phyloP scores from a whole-genome alignment of 2,329 filamentous ascomycete species.

The Calcarisporium arbuscula region DNA sequence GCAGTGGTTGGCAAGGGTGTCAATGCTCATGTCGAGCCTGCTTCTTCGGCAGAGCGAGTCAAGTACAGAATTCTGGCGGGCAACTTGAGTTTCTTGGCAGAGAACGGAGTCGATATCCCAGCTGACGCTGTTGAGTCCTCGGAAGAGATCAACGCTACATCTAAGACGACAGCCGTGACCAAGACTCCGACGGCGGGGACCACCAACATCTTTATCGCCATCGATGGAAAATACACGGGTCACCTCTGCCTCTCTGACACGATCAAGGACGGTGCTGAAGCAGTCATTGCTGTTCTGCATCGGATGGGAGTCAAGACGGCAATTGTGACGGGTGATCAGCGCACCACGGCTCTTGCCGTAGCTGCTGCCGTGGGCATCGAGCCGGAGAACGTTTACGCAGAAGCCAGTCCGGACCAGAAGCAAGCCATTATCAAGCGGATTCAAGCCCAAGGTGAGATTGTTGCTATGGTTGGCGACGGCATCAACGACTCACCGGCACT shows the following conservation, averaged over 20 bases:
- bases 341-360: slow-evolving; percentile 75
- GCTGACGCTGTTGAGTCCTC: slow-evolving; percentile 57
- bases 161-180: slow-evolving; percentile 20
- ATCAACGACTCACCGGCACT: slow-evolving; percentile 98
- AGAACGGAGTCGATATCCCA: slow-evolving; percentile 62
- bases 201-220: slow-evolving; percentile 86
- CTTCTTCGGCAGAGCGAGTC: slow-evolving; percentile 56
- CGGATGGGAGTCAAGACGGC: slow-evolving; percentile 81
- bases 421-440: slow-evolving; percentile 75
- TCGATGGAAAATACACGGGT: slow-evolving; percentile 75
- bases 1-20: slow-evolving; percentile 81
- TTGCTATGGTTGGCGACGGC: slow-evolving; percentile 96
- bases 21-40: slow-evolving; percentile 73
- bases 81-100: slow-evolving; percentile 70
- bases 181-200: slow-evolving; percentile 50
- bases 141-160: slow-evolving; percentile 47
- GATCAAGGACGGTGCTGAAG: slow-evolving; percentile 80
- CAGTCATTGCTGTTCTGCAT: slow-evolving; percentile 73
- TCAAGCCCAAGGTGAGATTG: slow-evolving; percentile 66
- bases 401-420: slow-evolving; percentile 88
- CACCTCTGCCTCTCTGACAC: slow-evolving; percentile 81
- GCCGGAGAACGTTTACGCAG: slow-evolving; percentile 68
- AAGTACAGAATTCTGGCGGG: slow-evolving; percentile 79
- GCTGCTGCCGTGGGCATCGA: slow-evolving; percentile 78
- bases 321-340: slow-evolving; percentile 91